phyloP scores from a whole-genome alignment of 306 rosid species.

The Citrullus mucosospermus region DNA sequence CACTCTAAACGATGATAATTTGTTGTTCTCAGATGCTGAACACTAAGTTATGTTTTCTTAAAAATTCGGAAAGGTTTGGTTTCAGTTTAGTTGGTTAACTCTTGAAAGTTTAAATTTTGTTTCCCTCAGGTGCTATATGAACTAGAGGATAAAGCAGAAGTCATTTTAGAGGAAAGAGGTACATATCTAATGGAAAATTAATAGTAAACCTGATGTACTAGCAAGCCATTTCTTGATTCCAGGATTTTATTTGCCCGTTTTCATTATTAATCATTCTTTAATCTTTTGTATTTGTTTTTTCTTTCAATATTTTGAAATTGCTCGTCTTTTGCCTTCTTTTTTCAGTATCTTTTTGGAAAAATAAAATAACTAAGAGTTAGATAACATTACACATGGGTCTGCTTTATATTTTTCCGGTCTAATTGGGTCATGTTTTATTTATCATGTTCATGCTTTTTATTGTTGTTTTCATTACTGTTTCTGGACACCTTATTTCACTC shows the following conservation, averaged over 20 bases:
- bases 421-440: too few species aligned
- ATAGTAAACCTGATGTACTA: not conserved
- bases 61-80: not conserved
- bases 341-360: not conserved
- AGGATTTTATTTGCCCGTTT: not conserved
- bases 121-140: conserved; percentile 61
- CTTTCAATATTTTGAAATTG: not conserved
- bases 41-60: not conserved
- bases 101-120: not conserved
- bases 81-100: not conserved
- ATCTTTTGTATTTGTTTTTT: not conserved
- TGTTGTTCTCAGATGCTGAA: not conserved
- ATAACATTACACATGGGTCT: not conserved
- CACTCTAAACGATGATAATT: not conserved
- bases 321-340: not conserved
- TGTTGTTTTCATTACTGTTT: too few species aligned
- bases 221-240: not conserved
- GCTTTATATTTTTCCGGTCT: too few species aligned
- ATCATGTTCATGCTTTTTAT: too few species aligned
- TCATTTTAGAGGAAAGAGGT: conserved; percentile 89
- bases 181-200: not conserved
- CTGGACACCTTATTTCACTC: too few species aligned
- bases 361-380: too few species aligned
- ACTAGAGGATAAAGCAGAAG: conserved; percentile 84
- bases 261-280: not conserved